Conservation (phyloP, 306 rosid species). For the Quercus wislizeni region DNA sequence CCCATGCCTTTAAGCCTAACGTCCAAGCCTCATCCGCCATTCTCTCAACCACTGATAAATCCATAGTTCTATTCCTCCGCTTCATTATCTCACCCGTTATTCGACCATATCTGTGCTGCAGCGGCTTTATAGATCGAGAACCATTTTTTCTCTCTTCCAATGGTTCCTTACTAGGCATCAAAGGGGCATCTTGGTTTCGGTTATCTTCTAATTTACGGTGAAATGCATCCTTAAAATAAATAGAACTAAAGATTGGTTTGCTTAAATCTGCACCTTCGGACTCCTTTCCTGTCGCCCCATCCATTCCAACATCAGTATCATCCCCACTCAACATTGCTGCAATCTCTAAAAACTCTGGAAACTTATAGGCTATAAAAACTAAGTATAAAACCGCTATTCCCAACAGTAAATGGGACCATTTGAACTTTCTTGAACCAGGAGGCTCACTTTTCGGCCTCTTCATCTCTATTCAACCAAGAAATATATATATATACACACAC, state of each 20-base stretch:
- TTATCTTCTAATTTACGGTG: constrained; percentile 74
- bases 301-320: constrained; percentile 49
- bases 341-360: constrained; percentile 61
- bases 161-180: constrained; percentile 66
- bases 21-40: constrained; percentile 99
- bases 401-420: constrained; percentile 68
- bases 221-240: constrained; percentile 72
- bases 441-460: constrained; percentile 72
- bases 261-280: constrained; percentile 53
- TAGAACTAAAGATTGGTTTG: constrained; percentile 59
- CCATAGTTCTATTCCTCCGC: constrained; percentile 46
- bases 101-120: constrained; percentile 64
- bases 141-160: constrained; percentile 51
- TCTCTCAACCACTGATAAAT: constrained; percentile 69
- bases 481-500: not conserved
- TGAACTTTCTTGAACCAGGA: constrained; percentile 64
- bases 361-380: constrained; percentile 72
- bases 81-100: constrained; percentile 56
- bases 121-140: constrained; percentile 32
- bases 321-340: constrained; percentile 72
- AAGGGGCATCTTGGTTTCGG: constrained; percentile 53
- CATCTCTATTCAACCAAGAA: constrained; percentile 37
- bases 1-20: constrained; percentile 69
- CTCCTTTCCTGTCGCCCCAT: constrained; percentile 31
- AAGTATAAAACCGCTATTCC: constrained; percentile 67